phyloP scores from a whole-genome alignment of 805 yeast genomes.

The Komagataella ulmi region DNA sequence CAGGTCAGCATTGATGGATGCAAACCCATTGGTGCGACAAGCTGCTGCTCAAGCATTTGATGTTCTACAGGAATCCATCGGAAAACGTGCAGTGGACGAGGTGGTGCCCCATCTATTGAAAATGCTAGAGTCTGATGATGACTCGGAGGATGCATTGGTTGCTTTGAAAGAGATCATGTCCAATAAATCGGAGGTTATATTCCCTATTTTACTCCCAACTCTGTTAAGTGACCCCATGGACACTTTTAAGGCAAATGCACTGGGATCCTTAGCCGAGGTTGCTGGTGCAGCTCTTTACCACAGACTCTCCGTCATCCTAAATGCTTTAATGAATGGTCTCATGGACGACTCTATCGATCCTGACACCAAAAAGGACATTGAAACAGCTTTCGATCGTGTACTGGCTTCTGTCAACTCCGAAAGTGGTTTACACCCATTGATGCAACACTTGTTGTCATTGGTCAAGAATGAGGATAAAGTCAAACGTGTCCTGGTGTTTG shows the following conservation, averaged over 20 bases:
- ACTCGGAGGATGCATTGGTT: constrained; percentile 62
- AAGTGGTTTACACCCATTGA: constrained; percentile 72
- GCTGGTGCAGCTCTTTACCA: constrained; percentile 75
- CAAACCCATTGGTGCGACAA: constrained; percentile 62
- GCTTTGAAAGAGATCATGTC: constrained; percentile 91
- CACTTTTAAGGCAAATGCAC: constrained; percentile 72
- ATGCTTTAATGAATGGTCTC: constrained; percentile 53
- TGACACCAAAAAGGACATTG: constrained; percentile 24
- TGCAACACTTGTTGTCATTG: constrained; percentile 67
- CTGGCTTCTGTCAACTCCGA: constrained; percentile 60
- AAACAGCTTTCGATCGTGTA: constrained; percentile 51
- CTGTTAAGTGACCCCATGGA: constrained; percentile 73
- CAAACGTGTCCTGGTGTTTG: constrained; percentile 50
- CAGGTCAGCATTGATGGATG: constrained; percentile 67
- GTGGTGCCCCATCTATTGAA: constrained; percentile 72
- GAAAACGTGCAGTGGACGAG: constrained; percentile 78
- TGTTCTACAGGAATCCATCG: constrained; percentile 67
- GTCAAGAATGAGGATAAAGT: constrained; percentile 63
- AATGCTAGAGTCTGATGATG: constrained; percentile 39
- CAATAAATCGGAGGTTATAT: constrained; percentile 75
- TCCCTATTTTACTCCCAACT: constrained; percentile 87
- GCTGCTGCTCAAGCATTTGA: constrained; percentile 92
- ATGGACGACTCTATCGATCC: constrained; percentile 23
- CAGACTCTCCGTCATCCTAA: constrained; percentile 61
- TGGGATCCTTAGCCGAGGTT: constrained; percentile 78